phyloP scores from a whole-genome alignment of 1,139 yeast species.

The Taphrina wiesneri region DNA sequence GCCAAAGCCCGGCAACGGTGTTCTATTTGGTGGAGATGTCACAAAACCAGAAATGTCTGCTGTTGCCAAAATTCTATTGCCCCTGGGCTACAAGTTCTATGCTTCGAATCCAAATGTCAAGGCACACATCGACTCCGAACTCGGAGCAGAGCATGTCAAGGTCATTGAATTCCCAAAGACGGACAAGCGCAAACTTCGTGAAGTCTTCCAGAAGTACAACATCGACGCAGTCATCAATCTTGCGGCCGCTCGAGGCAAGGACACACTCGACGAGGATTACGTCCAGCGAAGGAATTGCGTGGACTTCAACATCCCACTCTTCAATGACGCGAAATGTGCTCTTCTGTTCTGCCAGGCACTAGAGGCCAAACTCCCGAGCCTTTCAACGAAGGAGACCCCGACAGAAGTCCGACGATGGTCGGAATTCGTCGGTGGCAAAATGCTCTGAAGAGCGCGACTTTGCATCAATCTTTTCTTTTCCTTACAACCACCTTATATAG shows the following conservation, averaged over 20 bases:
- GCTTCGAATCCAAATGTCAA: conserved; percentile 74
- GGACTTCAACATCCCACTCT: conserved; percentile 93
- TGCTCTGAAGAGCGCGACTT: conserved; percentile 53
- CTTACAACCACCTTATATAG: background rate
- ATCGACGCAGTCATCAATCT: conserved; percentile 87
- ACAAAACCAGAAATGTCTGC: conserved; percentile 66
- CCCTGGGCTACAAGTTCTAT: conserved; percentile 78
- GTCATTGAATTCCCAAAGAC: conserved; percentile 82
- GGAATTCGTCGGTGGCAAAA: conserved; percentile 90
- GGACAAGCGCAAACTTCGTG: conserved; percentile 89
- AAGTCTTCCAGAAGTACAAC: conserved; percentile 81
- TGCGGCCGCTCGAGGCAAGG: conserved; percentile 85
- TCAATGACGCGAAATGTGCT: conserved; percentile 94
- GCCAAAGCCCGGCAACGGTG: conserved; percentile 86
- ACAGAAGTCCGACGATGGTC: conserved; percentile 92
- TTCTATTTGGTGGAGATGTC: conserved; percentile 91
- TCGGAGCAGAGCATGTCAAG: conserved; percentile 49
- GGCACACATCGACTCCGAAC: conserved; percentile 58
- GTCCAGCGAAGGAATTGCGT: conserved; percentile 98
- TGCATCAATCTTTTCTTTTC: background rate
- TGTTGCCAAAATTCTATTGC: conserved; percentile 68
- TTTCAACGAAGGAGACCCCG: conserved; percentile 61
- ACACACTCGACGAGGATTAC: conserved; percentile 81
- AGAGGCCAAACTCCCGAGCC: conserved; percentile 62
- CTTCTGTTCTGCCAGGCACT: conserved; percentile 81